Base-by-base conservation (phyloP, 1,139 yeast genomes). In the Yamadazyma blattariae region DNA sequence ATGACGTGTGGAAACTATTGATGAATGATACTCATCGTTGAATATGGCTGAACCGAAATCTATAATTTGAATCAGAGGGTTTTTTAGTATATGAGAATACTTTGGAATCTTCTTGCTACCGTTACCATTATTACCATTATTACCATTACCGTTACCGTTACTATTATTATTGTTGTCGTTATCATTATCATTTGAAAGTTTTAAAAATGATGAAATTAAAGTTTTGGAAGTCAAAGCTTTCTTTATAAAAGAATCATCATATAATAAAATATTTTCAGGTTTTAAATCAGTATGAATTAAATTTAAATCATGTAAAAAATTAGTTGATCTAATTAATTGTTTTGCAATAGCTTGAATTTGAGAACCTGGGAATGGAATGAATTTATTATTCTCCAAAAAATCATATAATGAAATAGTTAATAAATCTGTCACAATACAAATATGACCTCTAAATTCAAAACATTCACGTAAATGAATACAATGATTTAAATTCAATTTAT, bases 21-120 rank as follows among this genome's bases (percentile, higher is more conserved):
- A 79, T 8, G 95, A 82, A 63, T 94, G 99, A 56, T 86, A 90
- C 61, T 94, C 98, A 57, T 90, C 95, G 51, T 86, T 76, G 52
- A 92, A 94, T 6, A 94, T 82, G 0, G 98, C 97, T 36, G 94
- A 82, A 14, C 98, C 99, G 60, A 92, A 94, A 62, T 94, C 99
- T 47, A 94, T 94, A 27, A 92, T 77, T 56, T 87, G 90, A 35
- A 92, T 87, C 44, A 79, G 73, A 1, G 97, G 95, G 53, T 85
- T 79, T 33, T 72, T 74, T 42, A 94, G 65, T n/a, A 86, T 67
- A 47, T 73, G 74, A 51, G 56, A 71, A 48, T 37, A 51, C 46
- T 57, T 70, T 35, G 66, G 82, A 29, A 44, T 50, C 47, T 57
- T 68, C 29, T 63, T 51, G 7, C 7, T 17, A 5, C 7, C 7